Evolutionary conservation across 192 early-diverging fungal species (phyloP).

Genomic region (Backusella circina): DNA sequence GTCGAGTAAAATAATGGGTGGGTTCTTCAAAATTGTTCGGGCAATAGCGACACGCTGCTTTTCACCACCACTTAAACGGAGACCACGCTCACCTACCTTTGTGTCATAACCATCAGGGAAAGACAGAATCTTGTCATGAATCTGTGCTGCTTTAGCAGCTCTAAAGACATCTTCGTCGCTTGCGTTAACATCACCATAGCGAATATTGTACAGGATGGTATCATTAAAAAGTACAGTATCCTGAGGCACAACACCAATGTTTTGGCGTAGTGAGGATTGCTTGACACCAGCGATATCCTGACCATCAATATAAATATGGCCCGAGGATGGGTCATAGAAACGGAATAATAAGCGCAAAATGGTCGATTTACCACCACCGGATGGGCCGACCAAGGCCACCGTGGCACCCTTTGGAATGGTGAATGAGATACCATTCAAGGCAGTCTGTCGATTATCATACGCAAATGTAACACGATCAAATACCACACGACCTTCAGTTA

Average conservation of each 20-base stretch:
- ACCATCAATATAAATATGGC: slow-evolving; percentile 83
- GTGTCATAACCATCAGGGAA: slow-evolving; percentile 72
- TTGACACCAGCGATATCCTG: slow-evolving; percentile 67
- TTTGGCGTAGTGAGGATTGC: slow-evolving; percentile 68
- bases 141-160: slow-evolving; percentile 74
- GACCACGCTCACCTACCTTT: slow-evolving; percentile 62
- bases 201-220: slow-evolving; percentile 90
- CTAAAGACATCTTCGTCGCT: slow-evolving; percentile 63
- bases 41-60: slow-evolving; percentile 88
- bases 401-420: slow-evolving; percentile 66
- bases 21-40: slow-evolving; percentile 72
- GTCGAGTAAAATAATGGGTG: slow-evolving; percentile 68
- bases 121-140: slow-evolving; percentile 72
- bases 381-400: slow-evolving; percentile 75
- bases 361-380: slow-evolving; percentile 76
- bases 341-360: slow-evolving; percentile 80
- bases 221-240: slow-evolving; percentile 97
- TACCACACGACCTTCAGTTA: slow-evolving; percentile 54
- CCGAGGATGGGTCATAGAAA: slow-evolving; percentile 81
- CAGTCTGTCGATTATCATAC: slow-evolving; percentile 66
- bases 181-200: slow-evolving; percentile 71
- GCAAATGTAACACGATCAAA: slow-evolving; percentile 72
- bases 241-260: slow-evolving; percentile 92
- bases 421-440: slow-evolving; percentile 69
- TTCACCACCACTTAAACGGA: slow-evolving; percentile 86